Base-by-base conservation (phyloP, 2,329 filamentous ascomycete genomes). In the Hypoxylon sp. region DNA sequence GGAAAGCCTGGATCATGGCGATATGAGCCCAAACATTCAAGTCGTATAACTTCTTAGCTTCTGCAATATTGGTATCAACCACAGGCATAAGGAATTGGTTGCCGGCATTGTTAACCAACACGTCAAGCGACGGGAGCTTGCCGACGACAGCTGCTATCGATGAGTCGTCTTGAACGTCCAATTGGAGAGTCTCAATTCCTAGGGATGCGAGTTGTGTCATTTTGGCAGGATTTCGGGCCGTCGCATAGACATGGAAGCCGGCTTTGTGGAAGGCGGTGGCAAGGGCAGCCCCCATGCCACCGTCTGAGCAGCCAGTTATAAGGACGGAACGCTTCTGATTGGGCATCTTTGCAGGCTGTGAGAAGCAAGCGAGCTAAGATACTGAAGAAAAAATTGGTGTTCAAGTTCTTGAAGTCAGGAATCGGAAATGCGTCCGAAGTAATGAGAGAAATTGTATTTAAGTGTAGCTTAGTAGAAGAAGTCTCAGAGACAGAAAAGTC, bases 221-320 rank as follows among this genome's bases (percentile, higher is more conserved):
- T 56, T 80, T 81, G 14, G 73, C 64, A 1, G 69, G 65, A 46
- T 78, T 73, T 12, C 81, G 79, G 3, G 78, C 77, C 0, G 81
- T 82, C 1, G 81, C 82, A 67, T 78, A 80, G 61, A 84, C 80
- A 30, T 78, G 73, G n/a, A 74, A 76, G 3, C 78, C 78, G 3
- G 67, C 63, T 34, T 77, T 65, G 55, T 78, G 74, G 67, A 83
- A 80, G 19, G 73, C 75, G 1, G 71, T 56, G 1, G 78, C 79
- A 1, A 84, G 74, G 1, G 79, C 80, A 0, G 72, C 69, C 8
- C 82, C 82, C 11, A 82, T 75, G 30, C 81, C 78, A 46, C 78
- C 79, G 14, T 74, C 76, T 2, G 76, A 78, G 71, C 79, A 78
- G 63, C 75, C 70, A 0, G 66, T 70, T 41, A 70, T 71, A 1